Base-by-base conservation (phyloP, 768 basidiomycete species). In the Austroboletus festivus region DNA sequence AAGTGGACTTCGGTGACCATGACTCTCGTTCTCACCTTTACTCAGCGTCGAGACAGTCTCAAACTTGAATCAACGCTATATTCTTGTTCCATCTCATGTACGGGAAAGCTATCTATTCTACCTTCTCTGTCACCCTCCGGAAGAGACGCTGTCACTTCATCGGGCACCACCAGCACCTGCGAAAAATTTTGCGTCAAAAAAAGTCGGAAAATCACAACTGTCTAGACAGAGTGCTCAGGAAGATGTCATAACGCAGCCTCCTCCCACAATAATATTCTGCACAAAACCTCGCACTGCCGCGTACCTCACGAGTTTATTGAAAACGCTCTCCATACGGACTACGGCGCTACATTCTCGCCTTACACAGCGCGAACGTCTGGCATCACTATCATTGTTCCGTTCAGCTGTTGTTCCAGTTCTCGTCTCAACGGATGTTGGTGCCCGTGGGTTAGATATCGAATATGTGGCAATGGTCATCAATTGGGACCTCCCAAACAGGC, bases 401-500 rank as follows among this genome's bases (percentile, higher is more conserved):
- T 82, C 89, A 0, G 83, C 78, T 16, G 81, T 93, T 42, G 83
- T 97, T 33, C 93, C 94, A 0, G 89, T 99, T 38, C 74, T 99
- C 41, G 79, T 99, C 39, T 91, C 89, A 24, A 98, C 95, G 8
- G 95, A 97, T 63, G 95, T 99, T 26, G 96, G 92, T 15, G 87
- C 89, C 18, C 84, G 96, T 60, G 96, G 96, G 24, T 70, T 99
- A 50, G 96, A 98, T 70, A 95, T 98, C 47, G 92, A 92, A 52
- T 91, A 94, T 56, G 94, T 99, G 11, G 93, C 89, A 11, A 82
- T 97, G 74, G 92, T 99, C 18, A 76, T 99, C 48, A 98, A 99
- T 55, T 99, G 94, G 93, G 95, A 99, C 67, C 73, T 97, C 53
- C 96, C 96, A 13, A 75, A 78, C 12, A 84, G 86, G 62, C 78